phyloP scores from a whole-genome alignment of 306 rosid genomes.

The Arachis stenosperma region DNA sequence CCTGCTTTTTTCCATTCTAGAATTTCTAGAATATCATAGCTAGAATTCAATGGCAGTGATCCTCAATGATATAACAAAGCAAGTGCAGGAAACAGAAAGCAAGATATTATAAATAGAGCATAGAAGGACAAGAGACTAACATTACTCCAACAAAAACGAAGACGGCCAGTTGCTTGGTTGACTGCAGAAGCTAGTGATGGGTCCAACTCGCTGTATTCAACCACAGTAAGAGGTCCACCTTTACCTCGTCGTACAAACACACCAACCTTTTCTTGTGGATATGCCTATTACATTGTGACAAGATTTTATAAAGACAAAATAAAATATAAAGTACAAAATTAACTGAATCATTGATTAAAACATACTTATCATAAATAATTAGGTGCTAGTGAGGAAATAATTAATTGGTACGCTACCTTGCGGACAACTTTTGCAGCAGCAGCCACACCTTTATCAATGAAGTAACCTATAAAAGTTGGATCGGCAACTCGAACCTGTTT shows the following conservation, averaged over 20 bases:
- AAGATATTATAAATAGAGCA: slow-evolving; percentile 25
- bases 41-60: slow-evolving; percentile 26
- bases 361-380: slow-evolving; percentile 3
- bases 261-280: slow-evolving; percentile 99
- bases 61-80: slow-evolving; percentile 23
- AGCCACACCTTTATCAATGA: slow-evolving; percentile 93
- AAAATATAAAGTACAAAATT: slow-evolving; percentile 1
- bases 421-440: slow-evolving; percentile 98
- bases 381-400: slow-evolving; percentile 19
- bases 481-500: slow-evolving; percentile 96
- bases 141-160: slow-evolving; percentile 98
- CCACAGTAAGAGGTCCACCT: slow-evolving; percentile 96
- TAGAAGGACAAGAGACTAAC: slow-evolving; percentile 52
- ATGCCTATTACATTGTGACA: slow-evolving; percentile 65
- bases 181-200: slow-evolving; percentile 74
- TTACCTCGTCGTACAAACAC: slow-evolving; percentile 95
- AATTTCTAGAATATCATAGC: slow-evolving; percentile 22
- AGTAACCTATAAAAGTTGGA: slow-evolving; percentile 93
- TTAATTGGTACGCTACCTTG: slow-evolving; percentile 61
- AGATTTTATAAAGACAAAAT: slow-evolving; percentile 26
- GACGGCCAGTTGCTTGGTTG: slow-evolving; percentile 95
- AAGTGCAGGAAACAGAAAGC: slow-evolving; percentile 24
- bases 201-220: slow-evolving; percentile 95
- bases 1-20: slow-evolving; percentile 32
- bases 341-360: slow-evolving; percentile 13